Conservation (phyloP, 139 green algal genomes). For the Chlamydomonas eustigma region DNA sequence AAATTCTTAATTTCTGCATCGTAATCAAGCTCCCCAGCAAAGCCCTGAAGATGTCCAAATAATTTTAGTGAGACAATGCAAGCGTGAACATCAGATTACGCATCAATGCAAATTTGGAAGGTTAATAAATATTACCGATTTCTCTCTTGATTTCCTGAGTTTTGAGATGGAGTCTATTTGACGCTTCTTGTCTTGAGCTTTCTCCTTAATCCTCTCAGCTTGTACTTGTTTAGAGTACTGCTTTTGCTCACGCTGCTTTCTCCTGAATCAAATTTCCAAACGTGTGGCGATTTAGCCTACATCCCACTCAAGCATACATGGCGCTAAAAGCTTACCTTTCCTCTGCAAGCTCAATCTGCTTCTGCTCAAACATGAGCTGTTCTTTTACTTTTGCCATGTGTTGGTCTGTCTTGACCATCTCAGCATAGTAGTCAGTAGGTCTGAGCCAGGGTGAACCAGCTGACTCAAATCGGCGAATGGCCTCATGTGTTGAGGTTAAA, state of each 20-base stretch:
- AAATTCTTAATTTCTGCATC: slow-evolving; percentile 56
- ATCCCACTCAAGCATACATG: no score
- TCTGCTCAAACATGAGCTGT: slow-evolving; percentile 83
- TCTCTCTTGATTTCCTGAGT: slow-evolving; percentile 57
- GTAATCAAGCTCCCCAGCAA: slow-evolving; percentile 71
- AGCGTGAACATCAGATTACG: background rate
- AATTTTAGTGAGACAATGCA: background rate
- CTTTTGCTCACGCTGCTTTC: slow-evolving; percentile 89
- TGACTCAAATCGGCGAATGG: slow-evolving; percentile 63
- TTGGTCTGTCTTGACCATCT: slow-evolving; percentile 96
- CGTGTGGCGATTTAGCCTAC: no score
- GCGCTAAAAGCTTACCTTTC: slow-evolving; percentile 16
- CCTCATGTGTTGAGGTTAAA: slow-evolving; percentile 57
- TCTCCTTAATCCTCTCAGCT: slow-evolving; percentile 81
- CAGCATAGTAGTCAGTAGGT: slow-evolving; percentile 93
- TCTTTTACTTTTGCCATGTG: slow-evolving; percentile 92
- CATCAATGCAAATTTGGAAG: background rate
- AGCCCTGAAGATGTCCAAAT: slow-evolving; percentile 30
- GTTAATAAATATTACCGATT: slow-evolving; percentile 21
- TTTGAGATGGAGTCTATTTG: slow-evolving; percentile 76
- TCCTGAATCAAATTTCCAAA: slow-evolving; percentile 49
- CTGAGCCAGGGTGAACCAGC: slow-evolving; percentile 66
- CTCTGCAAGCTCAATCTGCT: slow-evolving; percentile 69
- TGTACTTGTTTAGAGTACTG: slow-evolving; percentile 88
- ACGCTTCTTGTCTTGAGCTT: slow-evolving; percentile 75